Evolutionary conservation across 75 land plant genomes (phyloP), one percentile per base, ranked within the genome.

Genomic region (Sequoia sempervirens): DNA sequence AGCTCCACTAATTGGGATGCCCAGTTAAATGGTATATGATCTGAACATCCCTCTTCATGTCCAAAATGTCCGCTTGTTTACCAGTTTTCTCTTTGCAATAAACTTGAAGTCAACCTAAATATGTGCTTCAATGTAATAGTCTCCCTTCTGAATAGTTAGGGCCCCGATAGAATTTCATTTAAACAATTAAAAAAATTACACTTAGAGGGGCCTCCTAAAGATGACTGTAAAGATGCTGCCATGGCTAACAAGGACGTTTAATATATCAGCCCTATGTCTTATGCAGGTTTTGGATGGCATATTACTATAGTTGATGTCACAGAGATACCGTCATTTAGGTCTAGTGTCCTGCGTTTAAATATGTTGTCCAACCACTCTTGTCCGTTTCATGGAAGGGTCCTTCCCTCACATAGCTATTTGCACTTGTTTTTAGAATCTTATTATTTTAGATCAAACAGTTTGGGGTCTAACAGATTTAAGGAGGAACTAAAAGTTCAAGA

Each of bases 21-120:
- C 92, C 93, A 45, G 87, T 86, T 20, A 90, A 83, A 61, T 92
- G 92, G 84, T 90, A 85, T 90, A 90, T 90, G 81, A 92, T 91
- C 87, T 92, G 93, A 14, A 92, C 87, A 79, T 90, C 92, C 12
- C 92, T 80, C 20, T 89, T 82, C 13, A 88, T 90, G 43, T 90
- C 90, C 84, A 88, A 90, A 10, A 88, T 61, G 68, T 92, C 93
- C 41, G 84, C 88, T 46, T 56, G 82, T 30, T 56, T 0, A 86
- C n/a, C 34, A 92, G 86, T 69, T 87, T 86, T 20, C 92, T 73
- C 17, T 88, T 87, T 23, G 89, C 86, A 83, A 92, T 87, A 70
- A 90, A 88, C 43, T 89, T 92, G 73, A 92, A 92, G 23, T 26
- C n/a, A 6, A 2, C n/a, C n/a, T 26, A 23, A 61, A 61, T 61